Percentiles rank a stretch among this genome's conserved stretches.
Conservation (phyloP, 2,329 filamentous ascomycete genomes). For the Chaetomiaceae sp. region DNA sequence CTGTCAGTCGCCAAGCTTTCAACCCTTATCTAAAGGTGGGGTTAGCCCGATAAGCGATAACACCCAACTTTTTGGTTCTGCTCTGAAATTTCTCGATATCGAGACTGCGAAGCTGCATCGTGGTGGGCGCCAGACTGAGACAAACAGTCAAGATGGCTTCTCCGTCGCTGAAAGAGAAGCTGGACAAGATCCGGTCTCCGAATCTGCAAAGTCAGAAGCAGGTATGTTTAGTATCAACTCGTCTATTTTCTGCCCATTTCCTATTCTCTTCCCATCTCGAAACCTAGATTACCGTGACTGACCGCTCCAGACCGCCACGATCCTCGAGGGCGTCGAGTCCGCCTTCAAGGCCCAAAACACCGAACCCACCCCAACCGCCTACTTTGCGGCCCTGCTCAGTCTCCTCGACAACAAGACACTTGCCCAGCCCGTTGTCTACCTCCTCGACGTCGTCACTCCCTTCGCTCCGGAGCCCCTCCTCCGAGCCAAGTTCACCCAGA, state of each 20-base stretch:
- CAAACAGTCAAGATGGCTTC: slow-evolving; percentile 41
- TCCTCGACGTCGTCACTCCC: slow-evolving; percentile 87
- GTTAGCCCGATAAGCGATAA: slow-evolving; percentile 22
- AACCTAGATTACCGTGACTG: not conserved
- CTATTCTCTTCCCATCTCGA: slow-evolving; percentile 13
- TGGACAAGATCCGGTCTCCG: slow-evolving; percentile 95
- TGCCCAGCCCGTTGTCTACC: slow-evolving; percentile 83
- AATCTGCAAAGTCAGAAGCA: slow-evolving; percentile 94
- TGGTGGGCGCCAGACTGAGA: slow-evolving; percentile 21
- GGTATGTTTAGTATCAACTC: slow-evolving; percentile 45
- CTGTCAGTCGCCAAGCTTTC: not conserved
- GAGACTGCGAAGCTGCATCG: slow-evolving; percentile 15
- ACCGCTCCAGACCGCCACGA: slow-evolving; percentile 64
- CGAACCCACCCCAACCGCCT: slow-evolving; percentile 78
- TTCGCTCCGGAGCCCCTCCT: slow-evolving; percentile 81
- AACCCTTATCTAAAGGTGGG: slow-evolving; percentile 26
- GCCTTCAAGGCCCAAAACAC: slow-evolving; percentile 86
- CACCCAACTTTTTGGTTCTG: slow-evolving; percentile 26
- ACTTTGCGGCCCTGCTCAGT: slow-evolving; percentile 91
- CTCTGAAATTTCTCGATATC: slow-evolving; percentile 25
- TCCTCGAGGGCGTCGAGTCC: slow-evolving; percentile 87
- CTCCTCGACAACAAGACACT: slow-evolving; percentile 82
- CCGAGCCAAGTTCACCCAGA: slow-evolving; percentile 90
- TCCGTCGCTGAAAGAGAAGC: slow-evolving; percentile 71
- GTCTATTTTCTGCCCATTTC: slow-evolving; percentile 21